Conservation (phyloP, 2,329 filamentous ascomycete species). For the Sclerotinia glacialis region DNA sequence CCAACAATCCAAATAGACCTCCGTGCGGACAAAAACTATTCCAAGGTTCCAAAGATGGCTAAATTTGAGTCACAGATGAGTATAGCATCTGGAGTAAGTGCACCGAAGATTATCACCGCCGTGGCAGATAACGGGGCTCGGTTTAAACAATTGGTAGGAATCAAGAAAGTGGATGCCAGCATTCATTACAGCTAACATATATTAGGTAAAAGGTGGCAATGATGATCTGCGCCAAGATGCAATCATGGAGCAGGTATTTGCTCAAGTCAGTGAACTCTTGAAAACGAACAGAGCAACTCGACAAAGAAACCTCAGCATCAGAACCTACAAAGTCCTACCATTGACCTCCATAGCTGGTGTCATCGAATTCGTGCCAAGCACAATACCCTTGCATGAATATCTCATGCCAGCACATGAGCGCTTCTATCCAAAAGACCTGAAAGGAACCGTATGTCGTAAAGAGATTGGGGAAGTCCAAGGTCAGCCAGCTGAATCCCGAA, state of each 20-base stretch:
- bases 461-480: constrained; percentile 72
- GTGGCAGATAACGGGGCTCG: constrained; percentile 71
- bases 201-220: constrained; percentile 82
- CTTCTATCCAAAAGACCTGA: constrained; percentile 83
- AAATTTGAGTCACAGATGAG: constrained; percentile 73
- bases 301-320: constrained; percentile 82
- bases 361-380: constrained; percentile 96
- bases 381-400: constrained; percentile 87
- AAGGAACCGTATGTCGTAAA: constrained; percentile 71
- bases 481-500: constrained; percentile 65
- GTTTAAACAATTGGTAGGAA: constrained; percentile 76
- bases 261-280: constrained; percentile 86
- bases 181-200: constrained; percentile 30
- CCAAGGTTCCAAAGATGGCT: constrained; percentile 67
- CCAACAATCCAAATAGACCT: constrained; percentile 85
- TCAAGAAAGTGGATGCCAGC: neutral
- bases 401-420: constrained; percentile 84
- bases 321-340: constrained; percentile 96
- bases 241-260: constrained; percentile 99
- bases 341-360: constrained; percentile 81
- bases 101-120: constrained; percentile 88
- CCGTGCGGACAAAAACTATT: constrained; percentile 71
- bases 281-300: constrained; percentile 82
- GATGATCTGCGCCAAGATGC: constrained; percentile 96
- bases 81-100: constrained; percentile 86